Evolutionary conservation across 805 yeast genomes (phyloP), one percentile per base, ranked within the genome.

Genomic region (Starmerella bombicola): DNA sequence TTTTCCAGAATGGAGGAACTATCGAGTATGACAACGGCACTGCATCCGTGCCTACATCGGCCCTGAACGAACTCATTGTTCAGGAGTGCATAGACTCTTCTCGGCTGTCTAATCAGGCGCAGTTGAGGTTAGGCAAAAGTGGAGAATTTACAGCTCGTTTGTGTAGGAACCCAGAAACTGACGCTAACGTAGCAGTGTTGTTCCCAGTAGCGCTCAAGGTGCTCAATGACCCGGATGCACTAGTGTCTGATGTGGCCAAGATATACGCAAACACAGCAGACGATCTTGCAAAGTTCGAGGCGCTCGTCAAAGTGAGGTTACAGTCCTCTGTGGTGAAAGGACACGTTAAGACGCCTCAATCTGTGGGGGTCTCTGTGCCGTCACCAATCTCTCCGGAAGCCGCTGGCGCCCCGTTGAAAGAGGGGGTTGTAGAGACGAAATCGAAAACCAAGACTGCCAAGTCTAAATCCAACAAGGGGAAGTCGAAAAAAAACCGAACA

Each of bases 1-100:
- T 74, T 1, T 73, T 74, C 55, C 62, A 69, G 3, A 65, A 67
- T 1, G 67, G 72, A 8, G 81, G 81, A 1, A 54, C 66, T 9
- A 75, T 75, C 19, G 59, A 68, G 13, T 74, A 69, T 67, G 65
- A 66, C 50, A 57, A 67, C 42, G 63, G 67, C 23, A 59, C 64
- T 3, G 24, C 36, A 5, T 35, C 30, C 3, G 46, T 69, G 15
- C 58, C 73, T 1, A 61, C 59, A 13, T 34, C 60, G 2, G 60
- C 70, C 1, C 55, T 71, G 38, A 73, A 73, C 49, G 55, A 68
- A 7, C 63, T 76, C 30, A 65, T 76, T 33, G 59, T 68, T n/a
- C 66, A 66, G 29, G 66, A 66, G 19, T 63, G 74, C 48, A 67
- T 76, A 42, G 44, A 31, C 52, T 42, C 17, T 48, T 52, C 23